Evolutionary conservation across 306 rosid species (phyloP), one percentile per base, ranked within the genome.

Genomic region (cucumber (Cucumis sativus)): DNA sequence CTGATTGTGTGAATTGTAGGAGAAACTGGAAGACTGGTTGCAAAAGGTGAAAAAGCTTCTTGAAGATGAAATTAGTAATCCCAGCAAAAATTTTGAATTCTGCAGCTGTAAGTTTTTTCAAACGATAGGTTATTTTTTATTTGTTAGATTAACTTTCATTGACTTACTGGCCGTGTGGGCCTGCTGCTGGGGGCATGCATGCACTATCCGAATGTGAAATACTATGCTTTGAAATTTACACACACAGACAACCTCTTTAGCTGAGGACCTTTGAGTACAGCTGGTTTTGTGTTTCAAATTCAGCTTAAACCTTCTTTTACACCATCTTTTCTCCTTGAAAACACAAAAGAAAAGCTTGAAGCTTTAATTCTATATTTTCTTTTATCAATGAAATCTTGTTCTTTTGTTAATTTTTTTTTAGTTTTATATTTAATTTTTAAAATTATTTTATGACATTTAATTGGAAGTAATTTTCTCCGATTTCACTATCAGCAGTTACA

Each of bases 21-120:
- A 90, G 86, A 95, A 95, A 86, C 52, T 95, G 62, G 98, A 90
- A 77, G 97, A 89, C 30, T 95, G 98, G 98, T 84, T 95, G 85
- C 83, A 79, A 65, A 88, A 78, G 83, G 87, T 84, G 23, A 90
- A 80, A 85, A 82, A 11, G 74, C 83, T 87, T 85, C 77, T 95
- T 76, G 80, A 85, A 82, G 97, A 95, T 15, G 91, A 89, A 86
- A 85, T 92, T n/a, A 68, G 69, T 17, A 80, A 86, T 20, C 43
- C 84, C 73, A 83, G 57, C 82, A 88, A 79, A 70, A 75, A 49
- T 28, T 87, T 92, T 80, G 81, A 88, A 72, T 84, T 90, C 56
- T 66, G 78, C 20, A 82, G 77, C 80, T 6, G 98, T 95, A 87
- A n/a, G 97, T 88, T 61, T 55, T 68, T 28, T 39, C 10, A 21